phyloP scores from a whole-genome alignment of 352 stramenopile species.

The Pythium sp. region DNA sequence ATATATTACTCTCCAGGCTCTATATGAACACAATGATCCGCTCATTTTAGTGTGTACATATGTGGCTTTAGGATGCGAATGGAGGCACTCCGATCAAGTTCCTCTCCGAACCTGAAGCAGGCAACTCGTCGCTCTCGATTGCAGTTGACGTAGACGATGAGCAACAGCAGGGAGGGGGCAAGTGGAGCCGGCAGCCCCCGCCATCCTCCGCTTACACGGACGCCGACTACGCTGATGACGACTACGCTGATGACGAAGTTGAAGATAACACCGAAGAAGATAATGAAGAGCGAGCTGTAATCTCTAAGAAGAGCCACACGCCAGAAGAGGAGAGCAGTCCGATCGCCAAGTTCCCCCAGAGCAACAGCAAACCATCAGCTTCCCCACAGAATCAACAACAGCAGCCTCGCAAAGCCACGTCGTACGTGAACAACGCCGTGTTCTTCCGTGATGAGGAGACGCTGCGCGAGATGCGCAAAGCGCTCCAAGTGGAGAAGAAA shows the following conservation, averaged over 20 bases:
- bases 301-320: neutral
- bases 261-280: conserved; percentile 18
- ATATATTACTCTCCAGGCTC: neutral
- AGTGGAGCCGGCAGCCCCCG: conserved; percentile 11
- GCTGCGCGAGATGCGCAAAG: conserved; percentile 35
- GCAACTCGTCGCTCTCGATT: neutral
- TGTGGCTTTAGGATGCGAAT: conserved; percentile 2
- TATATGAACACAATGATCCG: neutral
- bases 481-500: conserved; percentile 39
- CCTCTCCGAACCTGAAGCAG: conserved; percentile 10
- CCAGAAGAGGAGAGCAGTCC: conserved; percentile 4
- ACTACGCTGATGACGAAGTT: conserved; percentile 20
- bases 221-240: conserved; percentile 13
- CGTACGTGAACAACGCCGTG: conserved; percentile 25
- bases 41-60: neutral
- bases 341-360: neutral
- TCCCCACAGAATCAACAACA: conserved; percentile 1
- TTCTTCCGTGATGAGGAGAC: conserved; percentile 66
- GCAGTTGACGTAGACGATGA: neutral
- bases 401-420: conserved; percentile 18
- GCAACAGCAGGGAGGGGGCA: neutral
- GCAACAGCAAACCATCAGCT: neutral
- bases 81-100: conserved; percentile 24
- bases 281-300: conserved; percentile 12
- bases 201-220: conserved; percentile 11